These are phyloP conservation scores for Talaromyces sp. DNA, from an alignment of 2,329 filamentous ascomycete genomes.

Conservation along the genomic window DNA sequence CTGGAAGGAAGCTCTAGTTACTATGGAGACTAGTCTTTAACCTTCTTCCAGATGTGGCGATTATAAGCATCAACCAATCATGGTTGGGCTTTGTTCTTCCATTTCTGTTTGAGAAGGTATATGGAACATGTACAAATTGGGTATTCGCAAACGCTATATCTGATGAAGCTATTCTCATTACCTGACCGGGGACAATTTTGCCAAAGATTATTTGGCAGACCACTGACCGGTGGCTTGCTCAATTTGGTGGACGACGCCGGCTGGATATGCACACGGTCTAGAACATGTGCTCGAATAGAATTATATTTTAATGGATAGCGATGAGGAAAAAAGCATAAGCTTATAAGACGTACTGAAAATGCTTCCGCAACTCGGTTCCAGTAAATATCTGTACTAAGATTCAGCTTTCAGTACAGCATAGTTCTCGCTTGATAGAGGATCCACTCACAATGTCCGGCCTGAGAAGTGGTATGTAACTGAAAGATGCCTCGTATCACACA, in stretches of 20 bases:
- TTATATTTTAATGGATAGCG: neutral
- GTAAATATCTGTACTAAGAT: neutral
- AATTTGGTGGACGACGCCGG: neutral
- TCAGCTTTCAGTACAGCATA: too few species aligned
- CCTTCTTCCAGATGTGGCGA: neutral
- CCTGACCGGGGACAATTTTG: neutral
- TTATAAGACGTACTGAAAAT: neutral
- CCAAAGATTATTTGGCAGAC: neutral
- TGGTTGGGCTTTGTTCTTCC: neutral
- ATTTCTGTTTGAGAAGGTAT: neutral
- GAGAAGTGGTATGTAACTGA: neutral
- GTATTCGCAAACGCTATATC: neutral
- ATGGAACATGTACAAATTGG: neutral
- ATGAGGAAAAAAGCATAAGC: neutral
- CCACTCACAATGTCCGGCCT: neutral
- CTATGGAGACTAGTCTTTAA: neutral
- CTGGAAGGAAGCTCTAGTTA: neutral
- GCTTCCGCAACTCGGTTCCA: neutral
- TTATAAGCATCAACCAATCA: neutral
- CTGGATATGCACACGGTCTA: neutral
- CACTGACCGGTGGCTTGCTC: neutral
- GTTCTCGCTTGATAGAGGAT: neutral
- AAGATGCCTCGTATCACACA: neutral
- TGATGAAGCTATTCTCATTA: neutral
- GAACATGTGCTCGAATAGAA: neutral